These are phyloP conservation scores for Boletus subcaerulescens DNA, from an alignment of 768 basidiomycete species.

Conservation along the genomic window DNA sequence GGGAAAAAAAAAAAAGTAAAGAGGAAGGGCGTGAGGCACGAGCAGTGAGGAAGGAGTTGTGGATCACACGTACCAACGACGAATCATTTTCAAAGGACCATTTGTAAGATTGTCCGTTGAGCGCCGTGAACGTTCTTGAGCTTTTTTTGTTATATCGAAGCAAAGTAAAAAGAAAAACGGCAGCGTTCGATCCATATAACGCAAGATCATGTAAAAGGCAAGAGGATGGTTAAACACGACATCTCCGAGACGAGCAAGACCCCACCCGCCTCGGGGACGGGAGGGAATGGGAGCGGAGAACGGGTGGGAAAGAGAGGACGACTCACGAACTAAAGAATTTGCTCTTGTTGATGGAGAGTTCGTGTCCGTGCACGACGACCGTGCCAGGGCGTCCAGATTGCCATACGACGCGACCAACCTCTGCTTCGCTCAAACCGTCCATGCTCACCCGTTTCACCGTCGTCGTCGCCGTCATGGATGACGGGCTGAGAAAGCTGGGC, in stretches of 20 bases:
- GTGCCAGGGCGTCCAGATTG: conserved; percentile 28
- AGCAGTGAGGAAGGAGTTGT: background rate
- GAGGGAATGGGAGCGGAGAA: background rate
- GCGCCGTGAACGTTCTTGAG: conserved; percentile 33
- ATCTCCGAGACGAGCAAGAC: background rate
- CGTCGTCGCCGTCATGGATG: conserved; percentile 18
- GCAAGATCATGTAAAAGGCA: background rate
- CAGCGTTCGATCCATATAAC: background rate
- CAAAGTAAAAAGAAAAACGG: background rate
- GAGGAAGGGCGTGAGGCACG: too few relatives aligned
- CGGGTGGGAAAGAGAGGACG: background rate
- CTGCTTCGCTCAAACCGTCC: conserved; percentile 24
- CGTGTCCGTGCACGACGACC: conserved; percentile 28
- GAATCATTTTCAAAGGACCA: conserved; percentile 34
- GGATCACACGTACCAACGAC: conserved; percentile 22
- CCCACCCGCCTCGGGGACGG: background rate
- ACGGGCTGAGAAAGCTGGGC: conserved; percentile 10
- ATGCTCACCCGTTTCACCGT: conserved; percentile 23
- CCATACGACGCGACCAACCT: conserved; percentile 30
- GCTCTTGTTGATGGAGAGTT: conserved; percentile 22
- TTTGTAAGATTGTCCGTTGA: conserved; percentile 34
- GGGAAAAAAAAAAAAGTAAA: too few relatives aligned
- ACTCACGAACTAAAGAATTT: conserved; percentile 34
- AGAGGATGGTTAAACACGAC: conserved; percentile 2
- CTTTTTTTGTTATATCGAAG: conserved; percentile 10